Evolutionary conservation across 306 rosid species (phyloP), one percentile per base, ranked within the genome.

Genomic region (Cicer cuneatum): DNA sequence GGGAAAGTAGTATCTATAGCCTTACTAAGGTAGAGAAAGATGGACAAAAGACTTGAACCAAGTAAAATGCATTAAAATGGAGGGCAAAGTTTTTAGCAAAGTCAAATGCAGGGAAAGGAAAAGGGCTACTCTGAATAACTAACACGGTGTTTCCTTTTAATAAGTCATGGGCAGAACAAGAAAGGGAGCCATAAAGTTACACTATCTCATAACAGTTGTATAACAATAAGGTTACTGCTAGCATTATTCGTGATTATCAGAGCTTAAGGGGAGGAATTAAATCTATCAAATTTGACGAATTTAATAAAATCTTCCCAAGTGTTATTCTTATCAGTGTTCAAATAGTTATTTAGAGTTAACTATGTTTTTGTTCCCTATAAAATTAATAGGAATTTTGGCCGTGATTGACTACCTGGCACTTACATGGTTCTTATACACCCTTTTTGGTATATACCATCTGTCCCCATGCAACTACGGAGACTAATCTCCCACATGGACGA

Each of bases 131-230:
- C 21, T 60, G 61, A 54, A 18, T 19, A n/a, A 56, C 63, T 38
- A 15, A 47, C 70, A 48, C 5, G 40, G 19, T 45, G 59, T 35
- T 62, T 48, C 47, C 21, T 18, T 60, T 18, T 7, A 8, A 62
- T 5, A 39, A 37, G n/a, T 47, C 38, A 37, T 38, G 33, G 11
- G 78, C 60, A 47, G 71, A 37, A 21, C 47, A 52, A 14, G 49
- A 53, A 53, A 53, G 61, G 21, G 63, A 49, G 71, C 71, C 52
- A 74, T 19, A 53, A 16, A 70, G 41, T 39, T 9, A 70, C 39
- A 38, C 39, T 16, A 18, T 38, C 51, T 16, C 63, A 16, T 29
- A 29, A 29, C 35, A 29, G 35, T 29, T 29, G 5, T 29, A 29
- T 29, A n/a, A 29, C 35, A 29, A 29, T 29, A 19, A 56, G 37